Conservation (phyloP, 75 land plant species). For the Cupressus sempervirens region DNA sequence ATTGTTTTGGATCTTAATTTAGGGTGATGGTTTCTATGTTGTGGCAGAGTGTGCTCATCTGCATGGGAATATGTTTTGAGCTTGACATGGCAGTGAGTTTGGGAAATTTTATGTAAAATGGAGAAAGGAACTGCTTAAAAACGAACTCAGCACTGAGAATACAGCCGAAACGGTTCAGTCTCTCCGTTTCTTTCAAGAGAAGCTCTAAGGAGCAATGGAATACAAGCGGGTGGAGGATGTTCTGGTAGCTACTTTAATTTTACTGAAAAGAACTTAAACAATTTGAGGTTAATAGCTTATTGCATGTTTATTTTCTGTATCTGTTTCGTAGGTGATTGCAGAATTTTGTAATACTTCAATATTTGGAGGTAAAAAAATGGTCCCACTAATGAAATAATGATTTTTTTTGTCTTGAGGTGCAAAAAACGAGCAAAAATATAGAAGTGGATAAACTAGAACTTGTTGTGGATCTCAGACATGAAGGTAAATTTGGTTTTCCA, state of each 20-base stretch:
- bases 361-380: neutral
- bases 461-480: neutral
- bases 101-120: neutral
- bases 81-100: neutral
- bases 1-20: neutral
- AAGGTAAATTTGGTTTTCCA: slow-evolving; percentile 7
- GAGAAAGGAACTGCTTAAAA: neutral
- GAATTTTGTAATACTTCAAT: neutral
- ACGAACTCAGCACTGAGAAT: neutral
- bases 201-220: neutral
- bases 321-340: neutral
- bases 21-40: neutral
- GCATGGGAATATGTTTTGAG: neutral
- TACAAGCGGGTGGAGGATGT: neutral
- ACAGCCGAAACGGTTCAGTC: neutral
- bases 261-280: neutral
- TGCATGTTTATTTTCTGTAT: neutral
- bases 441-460: slow-evolving; percentile 7
- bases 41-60: slow-evolving; percentile 6
- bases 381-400: slow-evolving; percentile 2
- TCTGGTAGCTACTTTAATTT: neutral
- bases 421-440: slow-evolving; percentile 6
- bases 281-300: neutral
- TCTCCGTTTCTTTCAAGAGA: neutral
- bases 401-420: neutral